Evolutionary conservation across 306 rosid genomes (phyloP), one percentile per base, ranked within the genome.

Genomic region (Dryas drummondii): DNA sequence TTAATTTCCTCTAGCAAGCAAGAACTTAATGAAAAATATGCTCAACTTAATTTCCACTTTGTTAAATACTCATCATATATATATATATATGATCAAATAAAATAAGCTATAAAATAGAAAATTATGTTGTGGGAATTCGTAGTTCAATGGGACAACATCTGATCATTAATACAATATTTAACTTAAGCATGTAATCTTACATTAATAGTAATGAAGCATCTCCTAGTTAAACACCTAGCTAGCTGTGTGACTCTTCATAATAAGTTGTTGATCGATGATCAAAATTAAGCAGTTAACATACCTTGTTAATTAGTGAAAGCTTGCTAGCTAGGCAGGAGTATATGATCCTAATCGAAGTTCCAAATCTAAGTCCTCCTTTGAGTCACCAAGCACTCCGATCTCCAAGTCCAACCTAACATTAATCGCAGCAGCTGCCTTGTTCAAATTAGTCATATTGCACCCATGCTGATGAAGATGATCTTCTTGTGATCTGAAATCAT

Each of bases 271-370:
- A 32, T 32, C 37, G 80, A 37, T 44, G 32, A 76, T 41, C 46
- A 4, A 15, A 14, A 41, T 16, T 55, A 17, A 55, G 37, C 37
- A 32, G 10, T n/a, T 6, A 2, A 17, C 27, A n/a, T 55, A 17
- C 32, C 32, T 55, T 55, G 27, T 55, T 55, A 17, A 17, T 7
- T 53, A 15, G 57, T 3, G 19, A 16, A 2, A 19, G 49, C 68
- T 63, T 32, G 37, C 37, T 32, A 32, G 37, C 37, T 32, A 32
- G 3, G 37, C 37, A 76, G 37, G 76, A 76, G 78, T 61, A 84
- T 32, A 32, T 32, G 37, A 32, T 42, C 98, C 96, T 83, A 94
- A 83, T 60, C 98, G 96, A 83, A 94, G 97, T 80, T 94, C 97
- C 85, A 94, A 93, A 87, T 94, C 98, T 50, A 94, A 82, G 74